Base-by-base conservation (phyloP, 257 asterid species). In the Leonotis leonurus region DNA sequence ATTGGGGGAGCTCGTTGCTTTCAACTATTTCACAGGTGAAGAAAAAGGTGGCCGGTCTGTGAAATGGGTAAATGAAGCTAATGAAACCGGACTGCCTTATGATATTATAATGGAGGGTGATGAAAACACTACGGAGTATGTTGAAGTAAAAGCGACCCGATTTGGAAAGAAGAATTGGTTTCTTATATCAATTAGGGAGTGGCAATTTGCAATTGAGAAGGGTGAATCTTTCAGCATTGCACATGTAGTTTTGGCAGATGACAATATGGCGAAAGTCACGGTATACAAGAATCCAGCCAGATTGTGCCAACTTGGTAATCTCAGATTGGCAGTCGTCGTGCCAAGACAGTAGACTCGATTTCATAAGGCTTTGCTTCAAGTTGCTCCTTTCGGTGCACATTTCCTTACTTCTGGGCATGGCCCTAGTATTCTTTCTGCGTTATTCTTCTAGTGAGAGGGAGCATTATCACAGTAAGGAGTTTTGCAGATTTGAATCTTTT, bases 191-290 rank as follows among this genome's bases (percentile, higher is more conserved):
- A 36, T 69, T 60, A 86, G 91, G 62, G 99, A 92, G 74, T 92
- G 99, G 99, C 86, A 92, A 62, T 89, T 86, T 62, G 99, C 97
- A 2, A 37, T 79, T 25, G 95, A 92, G 71, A 92, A 85, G 69
- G 97, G 99, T 37, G 97, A 92, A 57, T 64, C 88, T 60, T 92
- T 78, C 77, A 89, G 95, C 81, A 75, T 93, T 59, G 99, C 99
- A 0, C 89, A 85, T 65, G 95, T 92, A 9, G 69, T 73, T 58
- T 77, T 93, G 59, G 77, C 73, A 6, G 76, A 78, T 37, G 63
- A 82, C 54, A 73, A 77, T 10, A 73, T 81, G 78, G 91, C 94
- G 0, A 81, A 64, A 39, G 84, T 93, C 25, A 81, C 96, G 0
- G 50, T 85, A 11, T 89, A 85, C 82, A 87, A 83, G 67, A 89